Percentiles rank a stretch among this genome's conserved stretches.
Evolutionary conservation across 495 filamentous ascomycete species (phyloP).

Genomic region (Aspergillus biplanus): DNA sequence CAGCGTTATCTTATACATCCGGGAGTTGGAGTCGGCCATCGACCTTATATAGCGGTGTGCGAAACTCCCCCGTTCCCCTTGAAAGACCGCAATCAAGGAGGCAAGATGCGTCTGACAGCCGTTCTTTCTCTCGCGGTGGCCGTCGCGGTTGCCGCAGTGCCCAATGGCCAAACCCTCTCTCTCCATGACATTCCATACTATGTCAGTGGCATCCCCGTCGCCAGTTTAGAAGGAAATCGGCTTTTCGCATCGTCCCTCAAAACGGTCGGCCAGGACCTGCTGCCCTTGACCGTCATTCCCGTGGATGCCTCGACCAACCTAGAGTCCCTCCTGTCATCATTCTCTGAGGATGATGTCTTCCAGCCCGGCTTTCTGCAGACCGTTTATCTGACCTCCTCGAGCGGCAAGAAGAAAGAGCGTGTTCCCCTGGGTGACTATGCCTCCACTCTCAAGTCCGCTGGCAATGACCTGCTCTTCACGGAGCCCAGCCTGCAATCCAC

Average conservation of each 20-base stretch:
- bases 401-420: background rate
- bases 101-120: slow-evolving; percentile 9
- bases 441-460: background rate
- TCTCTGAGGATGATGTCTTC: slow-evolving; percentile 48
- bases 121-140: slow-evolving; percentile 11
- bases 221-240: slow-evolving; percentile 17
- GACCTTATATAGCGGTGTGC: background rate
- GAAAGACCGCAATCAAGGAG: background rate
- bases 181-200: slow-evolving; percentile 50
- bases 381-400: slow-evolving; percentile 2
- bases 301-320: slow-evolving; percentile 28
- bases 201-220: slow-evolving; percentile 29
- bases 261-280: slow-evolving; percentile 26
- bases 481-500: background rate
- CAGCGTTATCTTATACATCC: background rate
- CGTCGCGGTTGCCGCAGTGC: slow-evolving; percentile 6
- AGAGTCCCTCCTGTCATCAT: slow-evolving; percentile 31
- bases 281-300: slow-evolving; percentile 46
- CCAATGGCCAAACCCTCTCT: slow-evolving; percentile 43
- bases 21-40: background rate
- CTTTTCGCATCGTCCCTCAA: slow-evolving; percentile 31
- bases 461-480: slow-evolving; percentile 17
- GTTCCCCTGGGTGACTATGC: background rate
- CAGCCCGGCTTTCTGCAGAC: slow-evolving; percentile 39
- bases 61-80: background rate